A percentile compares a stretch with the other conserved stretches of the same genome.
phyloP scores from a whole-genome alignment of 2,329 filamentous ascomycete species.

The Colletotrichum gloeosporioides region DNA sequence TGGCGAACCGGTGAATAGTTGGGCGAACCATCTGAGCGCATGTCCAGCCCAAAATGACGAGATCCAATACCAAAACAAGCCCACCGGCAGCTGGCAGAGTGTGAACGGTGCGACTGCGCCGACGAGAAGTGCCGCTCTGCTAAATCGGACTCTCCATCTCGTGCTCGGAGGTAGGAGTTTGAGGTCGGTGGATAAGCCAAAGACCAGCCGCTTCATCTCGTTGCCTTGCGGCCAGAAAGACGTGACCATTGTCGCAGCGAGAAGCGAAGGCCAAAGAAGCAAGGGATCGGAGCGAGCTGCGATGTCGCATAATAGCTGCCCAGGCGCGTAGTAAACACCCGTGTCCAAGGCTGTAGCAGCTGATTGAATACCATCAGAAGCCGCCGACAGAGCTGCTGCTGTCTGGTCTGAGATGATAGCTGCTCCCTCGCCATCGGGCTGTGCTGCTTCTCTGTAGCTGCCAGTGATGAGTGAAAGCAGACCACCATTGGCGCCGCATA shows the following conservation, averaged over 20 bases:
- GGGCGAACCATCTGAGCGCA: background rate
- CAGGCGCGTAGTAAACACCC: slow-evolving; percentile 52
- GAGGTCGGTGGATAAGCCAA: background rate
- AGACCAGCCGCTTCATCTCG: background rate
- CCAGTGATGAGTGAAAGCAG: slow-evolving; percentile 28
- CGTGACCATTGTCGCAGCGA: background rate
- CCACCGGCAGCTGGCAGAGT: slow-evolving; percentile 40
- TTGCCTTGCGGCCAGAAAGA: background rate
- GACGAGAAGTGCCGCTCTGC: background rate
- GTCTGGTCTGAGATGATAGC: background rate
- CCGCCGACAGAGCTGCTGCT: background rate
- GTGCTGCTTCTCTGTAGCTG: background rate
- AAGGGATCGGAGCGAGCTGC: slow-evolving; percentile 54
- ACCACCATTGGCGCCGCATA: slow-evolving; percentile 46
- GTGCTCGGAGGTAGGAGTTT: background rate
- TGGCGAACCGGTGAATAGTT: background rate
- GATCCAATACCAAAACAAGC: slow-evolving; percentile 46
- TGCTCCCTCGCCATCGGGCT: background rate
- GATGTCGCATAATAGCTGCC: slow-evolving; percentile 62
- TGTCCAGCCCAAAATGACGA: slow-evolving; percentile 25
- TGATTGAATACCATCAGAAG: slow-evolving; percentile 26
- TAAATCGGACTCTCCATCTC: slow-evolving; percentile 4
- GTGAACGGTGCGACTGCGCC: slow-evolving; percentile 33
- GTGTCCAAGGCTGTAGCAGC: slow-evolving; percentile 32
- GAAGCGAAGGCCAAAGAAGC: slow-evolving; percentile 46